These are phyloP conservation scores for Arthrobotrys megalospora DNA, from an alignment of 2,329 filamentous ascomycete genomes.

Conservation along the genomic window DNA sequence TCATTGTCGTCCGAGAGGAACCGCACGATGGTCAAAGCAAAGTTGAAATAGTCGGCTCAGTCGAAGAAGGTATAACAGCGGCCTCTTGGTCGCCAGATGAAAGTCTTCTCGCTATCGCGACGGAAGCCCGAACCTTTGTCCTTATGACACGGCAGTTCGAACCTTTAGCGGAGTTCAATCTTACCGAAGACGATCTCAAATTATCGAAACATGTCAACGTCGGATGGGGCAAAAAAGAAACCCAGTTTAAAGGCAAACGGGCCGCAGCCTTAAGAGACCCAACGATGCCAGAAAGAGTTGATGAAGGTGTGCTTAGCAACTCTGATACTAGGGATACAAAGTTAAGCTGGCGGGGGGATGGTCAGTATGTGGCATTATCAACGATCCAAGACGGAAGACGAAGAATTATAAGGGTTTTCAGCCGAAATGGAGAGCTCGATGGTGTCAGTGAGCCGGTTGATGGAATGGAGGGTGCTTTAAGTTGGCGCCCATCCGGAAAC, in stretches of 20 bases:
- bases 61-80: constrained; percentile 90
- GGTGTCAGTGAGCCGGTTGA: constrained; percentile 96
- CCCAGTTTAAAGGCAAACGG: constrained; percentile 93
- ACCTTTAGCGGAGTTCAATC: constrained; percentile 80
- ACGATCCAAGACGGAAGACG: constrained; percentile 78
- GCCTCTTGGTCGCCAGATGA: constrained; percentile 96
- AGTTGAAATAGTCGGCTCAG: constrained; percentile 94
- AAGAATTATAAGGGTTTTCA: constrained; percentile 89
- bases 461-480: constrained; percentile 86
- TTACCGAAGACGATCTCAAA: constrained; percentile 83
- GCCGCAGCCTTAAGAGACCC: constrained; percentile 90
- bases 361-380: constrained; percentile 89
- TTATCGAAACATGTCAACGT: constrained; percentile 95
- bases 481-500: constrained; percentile 93
- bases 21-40: constrained; percentile 78
- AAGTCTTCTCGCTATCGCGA: constrained; percentile 87
- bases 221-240: constrained; percentile 98
- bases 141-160: constrained; percentile 96
- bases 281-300: constrained; percentile 92
- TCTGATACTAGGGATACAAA: constrained; percentile 80
- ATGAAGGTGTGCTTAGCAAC: constrained; percentile 82
- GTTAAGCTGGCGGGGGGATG: constrained; percentile 95
- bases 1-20: constrained; percentile 85
- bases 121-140: constrained; percentile 82
- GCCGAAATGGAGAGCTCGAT: constrained; percentile 88